phyloP scores from a whole-genome alignment of 306 rosid species.

The Prunus padus region DNA sequence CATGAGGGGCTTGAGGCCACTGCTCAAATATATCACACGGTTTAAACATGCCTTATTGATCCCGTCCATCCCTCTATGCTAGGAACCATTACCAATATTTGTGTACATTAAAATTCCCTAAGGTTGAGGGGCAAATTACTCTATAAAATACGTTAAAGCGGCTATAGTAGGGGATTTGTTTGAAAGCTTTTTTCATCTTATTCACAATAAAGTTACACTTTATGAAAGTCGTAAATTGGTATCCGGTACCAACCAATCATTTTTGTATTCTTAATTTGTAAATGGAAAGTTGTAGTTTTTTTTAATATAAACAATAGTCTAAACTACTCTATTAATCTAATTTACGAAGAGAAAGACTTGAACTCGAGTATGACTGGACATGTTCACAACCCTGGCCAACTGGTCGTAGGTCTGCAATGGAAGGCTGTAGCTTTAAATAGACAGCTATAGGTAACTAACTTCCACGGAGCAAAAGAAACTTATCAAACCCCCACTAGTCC shows the following conservation, averaged over 20 bases:
- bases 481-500: conserved; percentile 14
- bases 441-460: not conserved
- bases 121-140: no score
- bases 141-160: no score
- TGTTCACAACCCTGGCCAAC: not conserved
- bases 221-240: no score
- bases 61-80: not conserved
- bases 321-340: not conserved
- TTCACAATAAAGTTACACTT: no score
- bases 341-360: not conserved
- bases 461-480: not conserved
- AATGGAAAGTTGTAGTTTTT: not conserved
- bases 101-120: not conserved
- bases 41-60: conserved; percentile 18
- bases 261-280: not conserved
- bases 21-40: conserved; percentile 41
- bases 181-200: no score
- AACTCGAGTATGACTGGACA: not conserved
- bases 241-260: no score
- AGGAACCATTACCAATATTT: not conserved
- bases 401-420: not conserved
- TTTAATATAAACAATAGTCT: not conserved
- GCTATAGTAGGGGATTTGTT: no score
- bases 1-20: not conserved
- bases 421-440: not conserved